Conservation (phyloP, 1,284 basidiomycete genomes). For the Ceratobasidium sp. region DNA sequence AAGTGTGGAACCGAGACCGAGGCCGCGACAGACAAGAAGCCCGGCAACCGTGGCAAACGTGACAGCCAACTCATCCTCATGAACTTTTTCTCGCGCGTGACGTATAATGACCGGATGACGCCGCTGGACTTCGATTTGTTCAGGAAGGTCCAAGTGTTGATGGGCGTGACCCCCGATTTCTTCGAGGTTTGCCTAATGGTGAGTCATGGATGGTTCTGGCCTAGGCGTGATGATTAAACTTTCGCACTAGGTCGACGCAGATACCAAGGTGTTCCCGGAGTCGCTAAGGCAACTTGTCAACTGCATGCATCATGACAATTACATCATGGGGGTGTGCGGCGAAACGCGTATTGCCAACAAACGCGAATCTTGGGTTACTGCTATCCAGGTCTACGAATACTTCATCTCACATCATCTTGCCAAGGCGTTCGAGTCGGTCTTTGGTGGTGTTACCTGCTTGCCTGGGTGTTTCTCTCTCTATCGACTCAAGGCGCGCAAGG, state of each 20-base stretch:
- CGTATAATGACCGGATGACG: slow-evolving; percentile 98
- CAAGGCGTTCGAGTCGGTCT: slow-evolving; percentile 98
- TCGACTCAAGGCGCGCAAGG: slow-evolving; percentile 90
- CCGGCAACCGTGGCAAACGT: slow-evolving; percentile 97
- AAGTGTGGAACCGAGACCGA: slow-evolving; percentile 94
- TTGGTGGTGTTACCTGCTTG: slow-evolving; percentile 98
- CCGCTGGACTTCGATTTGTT: slow-evolving; percentile 98
- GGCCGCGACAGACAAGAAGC: slow-evolving; percentile 83
- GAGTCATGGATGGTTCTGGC: slow-evolving; percentile 49
- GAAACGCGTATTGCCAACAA: slow-evolving; percentile 99
- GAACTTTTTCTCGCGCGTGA: slow-evolving; percentile 99
- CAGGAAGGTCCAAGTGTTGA: slow-evolving; percentile 92
- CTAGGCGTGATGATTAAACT: neutral
- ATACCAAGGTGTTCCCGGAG: slow-evolving; percentile 90
- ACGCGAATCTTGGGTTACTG: slow-evolving; percentile 95
- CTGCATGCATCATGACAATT: slow-evolving; percentile 96
- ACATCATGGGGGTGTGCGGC: slow-evolving; percentile 99
- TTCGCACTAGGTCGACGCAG: slow-evolving; percentile 85
- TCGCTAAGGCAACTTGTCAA: slow-evolving; percentile 89
- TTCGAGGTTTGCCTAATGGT: slow-evolving; percentile 99
- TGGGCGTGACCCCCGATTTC: slow-evolving; percentile 99
- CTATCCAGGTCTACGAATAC: slow-evolving; percentile 98
- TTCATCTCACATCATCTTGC: slow-evolving; percentile 99
- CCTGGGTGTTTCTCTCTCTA: slow-evolving; percentile 99
- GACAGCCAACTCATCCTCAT: slow-evolving; percentile 99